Evolutionary conservation across 345 rosid species (phyloP).

Genomic region (Gossypium arboreum): DNA sequence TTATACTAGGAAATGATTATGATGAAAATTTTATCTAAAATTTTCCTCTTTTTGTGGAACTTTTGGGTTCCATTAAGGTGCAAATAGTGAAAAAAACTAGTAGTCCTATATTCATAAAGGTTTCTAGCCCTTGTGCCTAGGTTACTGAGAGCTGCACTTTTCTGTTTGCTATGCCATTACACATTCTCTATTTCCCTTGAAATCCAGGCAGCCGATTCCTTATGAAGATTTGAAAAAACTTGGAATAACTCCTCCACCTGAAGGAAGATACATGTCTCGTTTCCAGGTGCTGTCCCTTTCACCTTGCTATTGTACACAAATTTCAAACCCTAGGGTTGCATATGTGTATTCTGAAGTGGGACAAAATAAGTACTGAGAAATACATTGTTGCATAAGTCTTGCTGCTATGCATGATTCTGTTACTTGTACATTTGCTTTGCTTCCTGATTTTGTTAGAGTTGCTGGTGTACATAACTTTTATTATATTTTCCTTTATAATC

Average conservation of each 20-base stretch:
- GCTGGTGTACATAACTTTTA: not conserved
- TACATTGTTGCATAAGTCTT: not conserved
- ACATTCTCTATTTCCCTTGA: not conserved
- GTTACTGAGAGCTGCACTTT: not conserved
- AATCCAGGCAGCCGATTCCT: slow-evolving; percentile 71
- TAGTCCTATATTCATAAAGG: not conserved
- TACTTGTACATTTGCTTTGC: not conserved
- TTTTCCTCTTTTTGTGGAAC: not conserved
- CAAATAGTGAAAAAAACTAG: not conserved
- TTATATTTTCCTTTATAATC: not conserved
- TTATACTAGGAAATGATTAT: not conserved
- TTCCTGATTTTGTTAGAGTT: not conserved
- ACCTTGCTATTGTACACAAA: not conserved
- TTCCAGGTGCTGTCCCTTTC: slow-evolving; percentile 48
- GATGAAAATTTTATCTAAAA: not conserved
- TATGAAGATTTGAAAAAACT: slow-evolving; percentile 76
- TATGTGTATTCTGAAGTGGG: not conserved
- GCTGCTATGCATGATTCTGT: not conserved
- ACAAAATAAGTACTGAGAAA: not conserved
- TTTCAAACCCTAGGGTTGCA: not conserved
- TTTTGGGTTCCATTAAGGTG: slow-evolving; percentile 3
- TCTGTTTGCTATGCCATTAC: not conserved
- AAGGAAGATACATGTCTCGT: slow-evolving; percentile 78
- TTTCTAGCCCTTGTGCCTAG: not conserved
- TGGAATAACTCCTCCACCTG: slow-evolving; percentile 90